A percentile compares a stretch with the other conserved stretches of the same genome.
Evolutionary conservation across 2,329 filamentous ascomycete genomes (phyloP).

Genomic region (Coniochaeta sp.): DNA sequence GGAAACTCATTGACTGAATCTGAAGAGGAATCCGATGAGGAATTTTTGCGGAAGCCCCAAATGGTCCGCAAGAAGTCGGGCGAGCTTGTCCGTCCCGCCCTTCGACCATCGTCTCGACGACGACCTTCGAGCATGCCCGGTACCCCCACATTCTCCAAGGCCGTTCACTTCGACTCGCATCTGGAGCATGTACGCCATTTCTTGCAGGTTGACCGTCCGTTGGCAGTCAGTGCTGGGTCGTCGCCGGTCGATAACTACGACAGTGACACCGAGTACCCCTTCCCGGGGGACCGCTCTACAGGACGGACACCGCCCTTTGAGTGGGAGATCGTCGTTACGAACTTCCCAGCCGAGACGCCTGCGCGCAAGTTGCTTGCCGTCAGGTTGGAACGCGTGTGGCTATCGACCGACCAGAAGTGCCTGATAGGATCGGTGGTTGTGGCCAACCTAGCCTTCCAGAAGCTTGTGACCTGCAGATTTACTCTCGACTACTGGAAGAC

Average conservation of each 20-base stretch:
- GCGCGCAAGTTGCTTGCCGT: constrained; percentile 60
- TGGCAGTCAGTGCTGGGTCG: constrained; percentile 92
- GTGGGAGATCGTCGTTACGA: constrained; percentile 81
- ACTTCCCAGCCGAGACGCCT: constrained; percentile 67
- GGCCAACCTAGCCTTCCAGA: constrained; percentile 84
- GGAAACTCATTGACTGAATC: constrained; percentile 45
- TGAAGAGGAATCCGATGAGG: constrained; percentile 58
- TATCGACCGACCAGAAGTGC: constrained; percentile 82
- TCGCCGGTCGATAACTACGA: constrained; percentile 87
- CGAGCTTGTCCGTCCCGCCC: constrained; percentile 86
- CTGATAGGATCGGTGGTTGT: constrained; percentile 79
- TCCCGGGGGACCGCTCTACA: constrained; percentile 43
- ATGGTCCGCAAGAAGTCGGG: constrained; percentile 98
- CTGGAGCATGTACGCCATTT: constrained; percentile 96
- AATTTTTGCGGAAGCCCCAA: constrained; percentile 63
- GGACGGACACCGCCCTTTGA: constrained; percentile 53
- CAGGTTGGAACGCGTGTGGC: constrained; percentile 77
- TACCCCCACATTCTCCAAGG: constrained; percentile 91
- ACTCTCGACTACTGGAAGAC: constrained; percentile 99
- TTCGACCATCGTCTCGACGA: constrained; percentile 70
- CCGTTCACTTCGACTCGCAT: constrained; percentile 96
- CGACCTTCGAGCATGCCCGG: constrained; percentile 95
- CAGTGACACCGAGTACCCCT: constrained; percentile 84
- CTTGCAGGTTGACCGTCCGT: constrained; percentile 83
- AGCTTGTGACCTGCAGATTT: constrained; percentile 84